phyloP scores from a whole-genome alignment of 371 early-diverging fungal genomes.

The Gilbertella persicaria region DNA sequence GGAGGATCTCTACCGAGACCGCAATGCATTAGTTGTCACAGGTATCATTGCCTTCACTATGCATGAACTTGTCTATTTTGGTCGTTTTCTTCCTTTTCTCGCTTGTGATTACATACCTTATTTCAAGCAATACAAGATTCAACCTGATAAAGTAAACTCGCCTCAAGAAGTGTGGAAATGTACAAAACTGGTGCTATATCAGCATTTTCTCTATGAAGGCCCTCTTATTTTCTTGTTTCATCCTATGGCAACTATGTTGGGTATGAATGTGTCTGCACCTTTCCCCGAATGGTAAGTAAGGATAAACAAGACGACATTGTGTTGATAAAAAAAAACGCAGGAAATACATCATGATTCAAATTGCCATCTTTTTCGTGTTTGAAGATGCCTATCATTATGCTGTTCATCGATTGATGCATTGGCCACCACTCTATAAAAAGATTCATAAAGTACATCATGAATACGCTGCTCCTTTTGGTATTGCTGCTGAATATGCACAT shows the following conservation, averaged over 20 bases:
- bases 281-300: slow-evolving; percentile 78
- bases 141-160: slow-evolving; percentile 75
- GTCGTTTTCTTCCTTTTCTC: slow-evolving; percentile 75
- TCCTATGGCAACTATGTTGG: slow-evolving; percentile 78
- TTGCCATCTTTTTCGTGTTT: slow-evolving; percentile 74
- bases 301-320: not conserved
- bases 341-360: slow-evolving; percentile 46
- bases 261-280: slow-evolving; percentile 83
- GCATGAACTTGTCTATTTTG: slow-evolving; percentile 82
- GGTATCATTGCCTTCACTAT: slow-evolving; percentile 66
- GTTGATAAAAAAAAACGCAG: slow-evolving; percentile 7
- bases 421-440: slow-evolving; percentile 82
- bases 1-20: slow-evolving; percentile 66
- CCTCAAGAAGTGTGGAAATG: slow-evolving; percentile 75
- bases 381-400: slow-evolving; percentile 85
- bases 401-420: slow-evolving; percentile 86
- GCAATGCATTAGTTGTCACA: slow-evolving; percentile 70
- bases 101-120: slow-evolving; percentile 71
- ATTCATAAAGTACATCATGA: slow-evolving; percentile 96
- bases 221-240: slow-evolving; percentile 88
- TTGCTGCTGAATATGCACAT: slow-evolving; percentile 87
- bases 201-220: slow-evolving; percentile 78
- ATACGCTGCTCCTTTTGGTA: slow-evolving; percentile 88
- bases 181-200: slow-evolving; percentile 65
- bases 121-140: slow-evolving; percentile 84